These are phyloP conservation scores for Penicillium nordicum DNA, from an alignment of 2,329 filamentous ascomycete genomes.

Conservation along the genomic window DNA sequence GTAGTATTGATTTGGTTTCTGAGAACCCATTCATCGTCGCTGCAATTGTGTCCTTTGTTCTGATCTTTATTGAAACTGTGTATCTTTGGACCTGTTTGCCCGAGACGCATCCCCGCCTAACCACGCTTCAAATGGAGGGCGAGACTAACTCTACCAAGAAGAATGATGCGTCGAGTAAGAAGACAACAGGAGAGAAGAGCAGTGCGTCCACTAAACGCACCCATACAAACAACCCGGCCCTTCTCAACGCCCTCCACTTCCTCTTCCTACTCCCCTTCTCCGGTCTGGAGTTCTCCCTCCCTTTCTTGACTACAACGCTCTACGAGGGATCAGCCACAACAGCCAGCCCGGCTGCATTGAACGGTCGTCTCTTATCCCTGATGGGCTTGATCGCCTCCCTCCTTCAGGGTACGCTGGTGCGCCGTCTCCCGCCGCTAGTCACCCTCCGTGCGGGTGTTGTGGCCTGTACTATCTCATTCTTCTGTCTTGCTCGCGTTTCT, in stretches of 20 bases:
- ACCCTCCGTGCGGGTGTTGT: conserved; percentile 77
- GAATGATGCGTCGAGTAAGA: neutral
- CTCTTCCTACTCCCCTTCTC: conserved; percentile 94
- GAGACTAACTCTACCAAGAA: conserved; percentile 20
- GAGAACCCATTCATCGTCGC: conserved; percentile 93
- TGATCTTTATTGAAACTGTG: conserved; percentile 81
- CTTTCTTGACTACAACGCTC: conserved; percentile 95
- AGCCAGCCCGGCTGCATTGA: conserved; percentile 61
- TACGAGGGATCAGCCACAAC: conserved; percentile 64
- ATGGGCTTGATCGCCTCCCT: conserved; percentile 87
- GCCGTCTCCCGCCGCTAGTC: conserved; percentile 74
- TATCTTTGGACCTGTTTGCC: conserved; percentile 84
- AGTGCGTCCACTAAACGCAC: neutral
- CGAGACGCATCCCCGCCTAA: conserved; percentile 70
- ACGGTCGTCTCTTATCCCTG: conserved; percentile 82
- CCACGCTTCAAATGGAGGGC: conserved; percentile 23
- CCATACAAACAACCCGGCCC: conserved; percentile 75
- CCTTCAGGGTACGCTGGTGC: conserved; percentile 88
- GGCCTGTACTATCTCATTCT: conserved; percentile 74
- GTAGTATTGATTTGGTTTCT: conserved; percentile 70
- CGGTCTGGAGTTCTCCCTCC: conserved; percentile 95
- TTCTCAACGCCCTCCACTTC: conserved; percentile 84
- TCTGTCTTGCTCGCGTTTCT: conserved; percentile 68
- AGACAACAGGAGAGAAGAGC: neutral
- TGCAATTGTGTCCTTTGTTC: conserved; percentile 76